Conservation (phyloP, 768 basidiomycete species). For the Candolleomyces efflorescens region DNA sequence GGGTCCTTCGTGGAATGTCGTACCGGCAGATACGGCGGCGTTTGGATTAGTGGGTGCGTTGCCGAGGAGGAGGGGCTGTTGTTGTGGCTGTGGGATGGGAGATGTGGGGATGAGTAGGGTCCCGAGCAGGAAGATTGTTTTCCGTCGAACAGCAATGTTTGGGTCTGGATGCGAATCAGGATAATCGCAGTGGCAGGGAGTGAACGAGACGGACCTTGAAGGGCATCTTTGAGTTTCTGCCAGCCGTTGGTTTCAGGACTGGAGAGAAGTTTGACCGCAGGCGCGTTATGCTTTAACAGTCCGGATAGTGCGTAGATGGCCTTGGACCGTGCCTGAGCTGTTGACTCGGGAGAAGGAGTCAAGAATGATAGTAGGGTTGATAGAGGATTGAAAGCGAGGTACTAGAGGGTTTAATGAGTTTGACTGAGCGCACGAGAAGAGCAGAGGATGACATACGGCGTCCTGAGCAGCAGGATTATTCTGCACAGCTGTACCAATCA, state of each 20-base stretch:
- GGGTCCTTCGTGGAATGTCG: constrained; percentile 5
- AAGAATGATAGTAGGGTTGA: constrained; percentile 60
- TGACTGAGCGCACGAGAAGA: neutral
- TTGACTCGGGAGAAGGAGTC: constrained; percentile 41
- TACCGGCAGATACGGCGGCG: constrained; percentile 7
- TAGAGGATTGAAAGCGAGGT: constrained; percentile 62
- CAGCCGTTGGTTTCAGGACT: constrained; percentile 54
- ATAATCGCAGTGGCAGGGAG: neutral
- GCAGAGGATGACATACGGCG: constrained; percentile 45
- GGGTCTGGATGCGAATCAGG: constrained; percentile 50
- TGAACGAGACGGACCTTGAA: constrained; percentile 47
- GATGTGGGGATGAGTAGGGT: neutral
- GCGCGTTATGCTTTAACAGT: constrained; percentile 69
- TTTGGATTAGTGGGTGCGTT: constrained; percentile 1
- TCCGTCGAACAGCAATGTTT: constrained; percentile 71
- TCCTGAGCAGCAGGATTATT: constrained; percentile 86
- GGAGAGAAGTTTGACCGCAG: constrained; percentile 55
- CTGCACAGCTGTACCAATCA: constrained; percentile 84
- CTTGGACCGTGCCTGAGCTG: constrained; percentile 63
- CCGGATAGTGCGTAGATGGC: constrained; percentile 81
- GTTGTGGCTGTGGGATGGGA: constrained; percentile 6
- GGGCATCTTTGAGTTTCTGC: constrained; percentile 50
- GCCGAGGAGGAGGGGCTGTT: constrained; percentile 11
- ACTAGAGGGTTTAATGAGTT: constrained; percentile 33
- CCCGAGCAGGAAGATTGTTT: constrained; percentile 6